Evolutionary conservation across 2,329 filamentous ascomycete species (phyloP), one percentile per base, ranked within the genome.

Genomic region (Trichoderma aggressivum): DNA sequence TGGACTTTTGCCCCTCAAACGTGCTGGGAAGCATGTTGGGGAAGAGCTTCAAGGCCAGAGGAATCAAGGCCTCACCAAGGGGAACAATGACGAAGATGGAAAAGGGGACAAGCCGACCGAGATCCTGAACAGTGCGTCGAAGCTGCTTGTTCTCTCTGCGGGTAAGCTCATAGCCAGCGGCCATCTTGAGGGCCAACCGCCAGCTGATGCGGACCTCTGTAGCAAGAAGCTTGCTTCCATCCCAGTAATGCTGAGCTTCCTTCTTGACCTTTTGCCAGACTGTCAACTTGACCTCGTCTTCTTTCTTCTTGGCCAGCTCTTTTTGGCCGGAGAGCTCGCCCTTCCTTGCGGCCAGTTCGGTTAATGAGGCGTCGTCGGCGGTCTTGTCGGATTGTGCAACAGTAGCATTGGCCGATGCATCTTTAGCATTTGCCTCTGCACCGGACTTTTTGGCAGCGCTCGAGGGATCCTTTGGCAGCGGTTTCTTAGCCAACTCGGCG

Each of bases 1-100:
- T 97, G 72, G 93, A 91, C 78, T 92, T 94, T 80, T 97, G 92
- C 34, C 89, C 94, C 83, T 99, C 96, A 80, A 97, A 99, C 30
- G 96, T 99, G 86, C 94, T 98, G 62, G 96, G 96, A 66, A 99
- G 90, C 82, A 99, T 88, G 82, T 98, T 98, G 80, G 96, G 96
- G 89, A 99, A 99, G 59, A 99, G 85, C 83, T 93, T 97, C 63
- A 99, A 87, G 8, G 95, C 96, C 60, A 99, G 86, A 2, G 96
- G 96, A 26, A 98, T 89, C 58, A 99, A 88, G 43, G 98, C 86
- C 84, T 99, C 96, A 71, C 94, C 96, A 75, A 99, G 97, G 1
- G 96, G 96, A 50, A 99, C 94, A 75, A 99, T 95, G 77, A 99
- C 88, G 82, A 99, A 99, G 76, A 98, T 92, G 8, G 94, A 97